phyloP scores from a whole-genome alignment of 352 stramenopile species.

The Pythium dissotocum region DNA sequence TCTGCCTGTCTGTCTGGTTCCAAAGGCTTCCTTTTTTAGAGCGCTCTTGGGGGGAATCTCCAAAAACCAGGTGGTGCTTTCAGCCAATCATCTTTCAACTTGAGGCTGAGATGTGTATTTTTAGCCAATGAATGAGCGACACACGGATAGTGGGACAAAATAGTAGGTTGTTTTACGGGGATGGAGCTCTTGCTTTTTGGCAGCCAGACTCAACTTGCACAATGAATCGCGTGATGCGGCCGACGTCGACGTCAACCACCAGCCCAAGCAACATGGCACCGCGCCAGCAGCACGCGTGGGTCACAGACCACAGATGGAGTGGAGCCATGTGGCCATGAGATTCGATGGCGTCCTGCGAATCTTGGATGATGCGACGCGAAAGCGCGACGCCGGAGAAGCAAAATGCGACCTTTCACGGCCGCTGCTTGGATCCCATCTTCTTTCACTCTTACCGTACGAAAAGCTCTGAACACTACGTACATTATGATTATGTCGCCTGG shows the following conservation, averaged over 20 bases:
- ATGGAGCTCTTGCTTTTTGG: background rate
- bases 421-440: background rate
- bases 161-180: background rate
- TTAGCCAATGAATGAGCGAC: constrained; percentile 9
- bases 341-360: background rate
- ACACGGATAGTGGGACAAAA: background rate
- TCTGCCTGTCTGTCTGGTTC: constrained; percentile 11
- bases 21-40: constrained; percentile 9
- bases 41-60: background rate
- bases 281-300: background rate
- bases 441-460: background rate
- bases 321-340: background rate
- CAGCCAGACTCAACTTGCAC: background rate
- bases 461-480: constrained; percentile 1
- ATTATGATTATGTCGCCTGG: background rate
- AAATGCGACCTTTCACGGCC: background rate
- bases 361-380: background rate
- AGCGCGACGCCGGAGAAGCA: background rate
- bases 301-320: background rate
- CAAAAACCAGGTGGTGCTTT: constrained; percentile 1
- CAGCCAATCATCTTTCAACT: background rate
- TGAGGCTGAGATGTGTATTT: background rate
- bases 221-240: background rate
- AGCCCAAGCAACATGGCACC: background rate
- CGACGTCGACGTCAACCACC: background rate